Evolutionary conservation across 1,284 basidiomycete genomes (phyloP).

Genomic region (Agroathelia rolfsii): DNA sequence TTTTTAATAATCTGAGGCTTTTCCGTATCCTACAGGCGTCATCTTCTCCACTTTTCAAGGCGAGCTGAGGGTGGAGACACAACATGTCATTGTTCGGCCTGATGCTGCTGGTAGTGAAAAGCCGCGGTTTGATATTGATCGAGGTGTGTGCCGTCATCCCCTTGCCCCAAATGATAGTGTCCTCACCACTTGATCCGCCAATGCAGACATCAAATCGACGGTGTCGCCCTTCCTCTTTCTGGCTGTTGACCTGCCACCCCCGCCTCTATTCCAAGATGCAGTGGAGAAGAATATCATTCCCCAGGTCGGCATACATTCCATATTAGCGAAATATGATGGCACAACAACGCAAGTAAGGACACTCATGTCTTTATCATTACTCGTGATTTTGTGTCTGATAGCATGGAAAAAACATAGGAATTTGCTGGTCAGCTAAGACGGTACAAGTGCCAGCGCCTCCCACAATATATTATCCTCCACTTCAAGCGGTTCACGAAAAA

Average conservation of each 20-base stretch:
- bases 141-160: constrained; percentile 44
- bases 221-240: constrained; percentile 92
- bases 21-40: constrained; percentile 50
- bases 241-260: constrained; percentile 90
- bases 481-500: constrained; percentile 99
- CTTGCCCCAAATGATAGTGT: constrained; percentile 12
- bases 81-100: constrained; percentile 82
- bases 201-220: constrained; percentile 74
- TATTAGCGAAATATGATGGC: constrained; percentile 96
- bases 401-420: constrained; percentile 62
- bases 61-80: constrained; percentile 85
- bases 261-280: constrained; percentile 91
- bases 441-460: constrained; percentile 83
- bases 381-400: constrained; percentile 11
- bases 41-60: constrained; percentile 95
- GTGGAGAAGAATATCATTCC: constrained; percentile 98
- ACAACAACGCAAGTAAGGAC: constrained; percentile 67
- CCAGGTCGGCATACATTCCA: constrained; percentile 85
- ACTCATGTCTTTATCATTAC: constrained; percentile 13
- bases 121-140: constrained; percentile 84
- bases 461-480: constrained; percentile 89
- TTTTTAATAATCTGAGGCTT: too few relatives aligned
- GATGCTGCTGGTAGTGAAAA: constrained; percentile 63
- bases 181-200: constrained; percentile 11
- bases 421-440: constrained; percentile 78